phyloP scores from a whole-genome alignment of 2,329 filamentous ascomycete genomes.

The Lasiodiplodia theobromae region DNA sequence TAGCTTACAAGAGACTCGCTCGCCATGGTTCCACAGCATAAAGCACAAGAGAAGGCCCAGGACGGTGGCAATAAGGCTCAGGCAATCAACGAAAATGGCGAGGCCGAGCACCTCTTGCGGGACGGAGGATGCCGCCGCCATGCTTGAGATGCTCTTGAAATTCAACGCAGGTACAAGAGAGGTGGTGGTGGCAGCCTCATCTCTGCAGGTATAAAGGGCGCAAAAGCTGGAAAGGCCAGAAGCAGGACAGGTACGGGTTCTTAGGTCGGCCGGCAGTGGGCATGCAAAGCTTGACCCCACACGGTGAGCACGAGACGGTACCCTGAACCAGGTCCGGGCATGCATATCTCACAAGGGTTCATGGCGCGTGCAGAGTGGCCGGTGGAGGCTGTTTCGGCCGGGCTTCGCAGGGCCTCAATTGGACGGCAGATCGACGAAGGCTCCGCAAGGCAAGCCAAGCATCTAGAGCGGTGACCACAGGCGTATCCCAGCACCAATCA shows the following conservation, averaged over 20 bases:
- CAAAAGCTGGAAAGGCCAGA: constrained; percentile 2
- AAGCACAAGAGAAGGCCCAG: constrained; percentile 19
- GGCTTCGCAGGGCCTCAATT: constrained; percentile 6
- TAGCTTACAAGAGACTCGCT: constrained; percentile 19
- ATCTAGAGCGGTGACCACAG: constrained; percentile 21
- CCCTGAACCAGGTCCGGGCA: constrained; percentile 11
- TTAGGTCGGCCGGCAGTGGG: constrained; percentile 13
- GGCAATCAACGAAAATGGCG: constrained; percentile 23
- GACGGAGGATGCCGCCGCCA: constrained; percentile 9
- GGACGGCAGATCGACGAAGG: constrained; percentile 28
- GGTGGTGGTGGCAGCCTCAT: neutral
- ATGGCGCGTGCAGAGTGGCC: constrained; percentile 8
- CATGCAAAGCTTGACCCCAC: constrained; percentile 16
- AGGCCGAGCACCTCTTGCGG: constrained; percentile 24
- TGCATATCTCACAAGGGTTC: constrained; percentile 11
- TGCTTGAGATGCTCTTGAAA: constrained; percentile 7
- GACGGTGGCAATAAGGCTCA: constrained; percentile 16
- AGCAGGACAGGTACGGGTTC: constrained; percentile 1
- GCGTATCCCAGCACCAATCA: constrained; percentile 14
- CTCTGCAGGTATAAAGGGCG: neutral
- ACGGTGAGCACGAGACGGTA: constrained; percentile 9
- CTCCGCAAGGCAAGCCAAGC: constrained; percentile 15
- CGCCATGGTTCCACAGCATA: constrained; percentile 28
- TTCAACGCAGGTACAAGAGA: neutral
- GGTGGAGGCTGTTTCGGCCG: neutral